Conservation (phyloP, 306 rosid genomes). For the Ormosia semicastrata region DNA sequence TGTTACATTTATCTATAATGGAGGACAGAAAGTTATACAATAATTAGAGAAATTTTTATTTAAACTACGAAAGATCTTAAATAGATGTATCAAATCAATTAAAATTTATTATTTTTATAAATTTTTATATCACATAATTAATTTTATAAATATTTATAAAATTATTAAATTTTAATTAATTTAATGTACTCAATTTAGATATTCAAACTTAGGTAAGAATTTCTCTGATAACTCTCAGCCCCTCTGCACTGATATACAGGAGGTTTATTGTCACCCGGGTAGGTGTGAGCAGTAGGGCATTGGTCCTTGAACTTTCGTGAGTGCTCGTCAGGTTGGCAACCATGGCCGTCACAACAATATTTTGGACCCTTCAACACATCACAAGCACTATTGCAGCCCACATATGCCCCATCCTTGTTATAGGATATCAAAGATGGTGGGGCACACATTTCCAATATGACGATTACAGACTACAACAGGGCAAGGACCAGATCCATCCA, state of each 20-base stretch:
- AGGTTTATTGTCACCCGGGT: slow-evolving; percentile 22
- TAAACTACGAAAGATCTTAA: too few relatives aligned
- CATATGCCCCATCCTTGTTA: not conserved
- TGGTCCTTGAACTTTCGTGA: not conserved
- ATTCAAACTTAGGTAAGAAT: too few relatives aligned
- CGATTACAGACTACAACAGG: slow-evolving; percentile 29
- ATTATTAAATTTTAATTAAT: too few relatives aligned
- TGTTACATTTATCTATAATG: not conserved
- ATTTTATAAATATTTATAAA: too few relatives aligned
- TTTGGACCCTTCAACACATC: slow-evolving; percentile 30
- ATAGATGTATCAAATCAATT: too few relatives aligned
- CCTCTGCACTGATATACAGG: slow-evolving; percentile 38
- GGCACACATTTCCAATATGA: slow-evolving; percentile 24
- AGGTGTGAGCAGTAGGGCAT: slow-evolving; percentile 29
- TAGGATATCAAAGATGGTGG: not conserved
- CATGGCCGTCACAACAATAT: slow-evolving; percentile 29
- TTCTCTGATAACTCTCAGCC: slow-evolving; percentile 19
- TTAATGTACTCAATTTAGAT: too few relatives aligned
- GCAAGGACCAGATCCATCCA: slow-evolving; percentile 29
- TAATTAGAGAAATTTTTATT: too few relatives aligned
- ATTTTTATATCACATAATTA: too few relatives aligned
- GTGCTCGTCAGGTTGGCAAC: slow-evolving; percentile 32
- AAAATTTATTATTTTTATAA: too few relatives aligned
- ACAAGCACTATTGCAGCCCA: slow-evolving; percentile 41
- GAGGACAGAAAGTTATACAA: slow-evolving; percentile 31